Evolutionary conservation across 2,329 filamentous ascomycete species (phyloP).

Genomic region (Fusarium pseudograminearum): DNA sequence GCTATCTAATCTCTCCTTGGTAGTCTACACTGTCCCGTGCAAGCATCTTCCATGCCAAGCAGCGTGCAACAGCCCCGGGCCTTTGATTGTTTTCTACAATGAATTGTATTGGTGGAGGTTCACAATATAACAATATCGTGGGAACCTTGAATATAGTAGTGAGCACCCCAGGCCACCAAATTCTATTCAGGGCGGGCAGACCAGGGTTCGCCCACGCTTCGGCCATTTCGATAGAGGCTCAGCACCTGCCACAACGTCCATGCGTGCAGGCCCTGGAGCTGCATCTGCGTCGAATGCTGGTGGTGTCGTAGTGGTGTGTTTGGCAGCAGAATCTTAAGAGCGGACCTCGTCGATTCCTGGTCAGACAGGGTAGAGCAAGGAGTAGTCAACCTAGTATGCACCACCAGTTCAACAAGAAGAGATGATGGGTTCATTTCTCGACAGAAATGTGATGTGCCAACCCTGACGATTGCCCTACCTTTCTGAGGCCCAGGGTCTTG

Average conservation of each 20-base stretch:
- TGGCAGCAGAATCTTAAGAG: slow-evolving; percentile 26
- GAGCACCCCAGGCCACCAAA: slow-evolving; percentile 19
- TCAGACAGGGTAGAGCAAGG: slow-evolving; percentile 30
- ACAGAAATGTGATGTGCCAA: slow-evolving; percentile 18
- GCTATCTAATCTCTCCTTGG: slow-evolving; percentile 36
- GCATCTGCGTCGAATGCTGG: slow-evolving; percentile 43
- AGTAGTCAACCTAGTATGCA: slow-evolving; percentile 14
- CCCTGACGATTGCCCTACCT: slow-evolving; percentile 12
- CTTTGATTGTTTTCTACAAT: slow-evolving; percentile 8
- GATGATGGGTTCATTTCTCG: slow-evolving; percentile 30
- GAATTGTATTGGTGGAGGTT: slow-evolving; percentile 41
- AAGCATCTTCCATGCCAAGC: slow-evolving; percentile 34
- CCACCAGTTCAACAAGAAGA: slow-evolving; percentile 32
- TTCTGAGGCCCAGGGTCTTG: slow-evolving; percentile 25
- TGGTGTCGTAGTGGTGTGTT: slow-evolving; percentile 49
- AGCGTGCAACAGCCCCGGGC: slow-evolving; percentile 17
- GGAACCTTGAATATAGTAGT: slow-evolving; percentile 34
- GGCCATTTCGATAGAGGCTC: slow-evolving; percentile 11
- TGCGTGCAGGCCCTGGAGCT: slow-evolving; percentile 18
- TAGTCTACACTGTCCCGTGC: slow-evolving; percentile 2
- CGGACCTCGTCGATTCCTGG: slow-evolving; percentile 30
- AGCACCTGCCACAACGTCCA: slow-evolving; percentile 27
- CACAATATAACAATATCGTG: slow-evolving; percentile 24
- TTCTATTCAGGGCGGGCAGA: slow-evolving; percentile 33
- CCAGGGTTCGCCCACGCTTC: slow-evolving; percentile 39